A percentile compares a stretch with the other conserved stretches of the same genome.
These are phyloP conservation scores for Penicillium sp. DNA, from an alignment of 2,329 filamentous ascomycete species.

Conservation along the genomic window DNA sequence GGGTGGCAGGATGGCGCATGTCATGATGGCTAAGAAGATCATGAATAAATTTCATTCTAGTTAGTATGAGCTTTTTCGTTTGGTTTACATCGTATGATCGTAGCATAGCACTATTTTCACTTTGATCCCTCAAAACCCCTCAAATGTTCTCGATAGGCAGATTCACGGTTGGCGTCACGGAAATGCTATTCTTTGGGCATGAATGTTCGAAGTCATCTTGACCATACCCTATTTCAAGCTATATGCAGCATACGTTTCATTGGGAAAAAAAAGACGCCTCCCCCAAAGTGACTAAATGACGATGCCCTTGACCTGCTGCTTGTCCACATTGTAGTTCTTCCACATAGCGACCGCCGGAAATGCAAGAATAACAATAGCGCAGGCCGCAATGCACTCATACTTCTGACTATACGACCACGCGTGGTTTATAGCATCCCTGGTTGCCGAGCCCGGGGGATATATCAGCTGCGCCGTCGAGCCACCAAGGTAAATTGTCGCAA, in stretches of 20 bases:
- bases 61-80: too few relatives aligned
- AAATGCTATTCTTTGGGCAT: too few relatives aligned
- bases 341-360: conserved; percentile 39
- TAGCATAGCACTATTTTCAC: too few relatives aligned
- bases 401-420: conserved; percentile 43
- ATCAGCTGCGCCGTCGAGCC: conserved; percentile 31
- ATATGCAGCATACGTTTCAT: too few relatives aligned
- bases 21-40: conserved; percentile 1
- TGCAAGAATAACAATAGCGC: conserved; percentile 32
- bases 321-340: conserved; percentile 43
- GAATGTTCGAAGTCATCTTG: too few relatives aligned
- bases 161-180: too few relatives aligned
- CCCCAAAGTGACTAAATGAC: neutral
- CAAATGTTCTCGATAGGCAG: too few relatives aligned
- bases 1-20: conserved; percentile 15
- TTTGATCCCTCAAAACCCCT: too few relatives aligned
- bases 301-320: conserved; percentile 41
- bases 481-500: conserved; percentile 26
- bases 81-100: too few relatives aligned
- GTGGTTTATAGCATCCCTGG: conserved; percentile 36
- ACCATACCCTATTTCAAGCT: too few relatives aligned
- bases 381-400: conserved; percentile 37
- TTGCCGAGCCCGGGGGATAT: conserved; percentile 30
- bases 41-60: too few relatives aligned
- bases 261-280: too few relatives aligned